Percentiles rank a stretch among this genome's conserved stretches.
phyloP scores from a whole-genome alignment of 345 rosid genomes.

The Citrus maxima region DNA sequence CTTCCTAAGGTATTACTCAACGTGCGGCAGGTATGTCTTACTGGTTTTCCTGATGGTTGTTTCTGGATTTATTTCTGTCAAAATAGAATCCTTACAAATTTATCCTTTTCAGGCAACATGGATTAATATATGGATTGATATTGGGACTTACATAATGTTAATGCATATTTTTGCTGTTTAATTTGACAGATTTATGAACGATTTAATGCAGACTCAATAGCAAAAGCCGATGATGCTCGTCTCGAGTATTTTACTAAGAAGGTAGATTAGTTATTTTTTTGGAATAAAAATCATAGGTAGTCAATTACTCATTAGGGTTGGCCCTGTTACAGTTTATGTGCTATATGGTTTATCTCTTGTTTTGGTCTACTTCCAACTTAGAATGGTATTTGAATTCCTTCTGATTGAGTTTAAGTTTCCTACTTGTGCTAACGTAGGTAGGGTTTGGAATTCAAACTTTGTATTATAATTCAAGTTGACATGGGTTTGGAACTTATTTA shows the following conservation, averaged over 20 bases:
- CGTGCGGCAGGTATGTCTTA: slow-evolving; percentile 64
- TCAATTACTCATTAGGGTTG: not conserved
- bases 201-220: slow-evolving; percentile 54
- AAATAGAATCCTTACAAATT: not conserved
- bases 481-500: not conserved
- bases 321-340: not conserved
- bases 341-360: not conserved
- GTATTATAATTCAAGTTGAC: not conserved
- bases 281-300: not conserved
- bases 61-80: not conserved
- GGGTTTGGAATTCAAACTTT: not conserved
- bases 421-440: not conserved
- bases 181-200: slow-evolving; percentile 76
- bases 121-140: not conserved
- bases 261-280: slow-evolving; percentile 35
- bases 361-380: not conserved
- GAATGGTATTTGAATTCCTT: not conserved
- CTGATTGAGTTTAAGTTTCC: not conserved
- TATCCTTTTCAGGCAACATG: not conserved
- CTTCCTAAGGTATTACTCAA: slow-evolving; percentile 78
- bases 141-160: slow-evolving; percentile 10
- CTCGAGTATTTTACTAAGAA: slow-evolving; percentile 75
- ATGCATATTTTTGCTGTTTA: slow-evolving; percentile 15
- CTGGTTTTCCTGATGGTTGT: not conserved
- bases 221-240: slow-evolving; percentile 69